Conservation (phyloP, 78 protist genomes). For the Creolimax fragrantissima region DNA sequence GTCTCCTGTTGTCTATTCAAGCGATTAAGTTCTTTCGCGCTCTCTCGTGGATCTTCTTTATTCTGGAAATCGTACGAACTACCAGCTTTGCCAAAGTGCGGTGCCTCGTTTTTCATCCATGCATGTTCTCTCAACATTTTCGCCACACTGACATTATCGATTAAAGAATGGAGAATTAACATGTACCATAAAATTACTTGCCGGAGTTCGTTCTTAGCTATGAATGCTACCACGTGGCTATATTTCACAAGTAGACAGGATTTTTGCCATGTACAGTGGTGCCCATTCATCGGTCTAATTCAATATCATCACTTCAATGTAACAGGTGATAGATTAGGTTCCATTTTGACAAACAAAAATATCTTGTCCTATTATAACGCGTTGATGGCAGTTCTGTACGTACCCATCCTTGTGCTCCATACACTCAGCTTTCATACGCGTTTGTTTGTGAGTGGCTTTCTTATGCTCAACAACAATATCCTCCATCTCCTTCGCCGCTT, state of each 20-base stretch:
- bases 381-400: too few relatives aligned
- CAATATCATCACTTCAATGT: too few relatives aligned
- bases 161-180: too few relatives aligned
- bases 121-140: slow-evolving; percentile 14
- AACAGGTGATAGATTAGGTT: too few relatives aligned
- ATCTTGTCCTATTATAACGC: too few relatives aligned
- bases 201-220: too few relatives aligned
- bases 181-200: too few relatives aligned
- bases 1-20: background rate
- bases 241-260: too few relatives aligned
- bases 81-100: slow-evolving; percentile 50
- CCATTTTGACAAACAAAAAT: too few relatives aligned
- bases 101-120: slow-evolving; percentile 62
- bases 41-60: background rate
- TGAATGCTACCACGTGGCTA: too few relatives aligned
- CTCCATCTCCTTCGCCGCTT: background rate
- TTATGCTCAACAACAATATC: background rate
- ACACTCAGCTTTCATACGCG: background rate
- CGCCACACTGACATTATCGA: background rate
- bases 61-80: slow-evolving; percentile 57
- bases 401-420: background rate
- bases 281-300: too few relatives aligned
- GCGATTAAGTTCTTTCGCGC: background rate
- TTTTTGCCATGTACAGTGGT: too few relatives aligned
- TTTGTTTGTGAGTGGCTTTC: background rate